Conservation (phyloP, 1,284 basidiomycete species). For the Vanrija humicola region DNA sequence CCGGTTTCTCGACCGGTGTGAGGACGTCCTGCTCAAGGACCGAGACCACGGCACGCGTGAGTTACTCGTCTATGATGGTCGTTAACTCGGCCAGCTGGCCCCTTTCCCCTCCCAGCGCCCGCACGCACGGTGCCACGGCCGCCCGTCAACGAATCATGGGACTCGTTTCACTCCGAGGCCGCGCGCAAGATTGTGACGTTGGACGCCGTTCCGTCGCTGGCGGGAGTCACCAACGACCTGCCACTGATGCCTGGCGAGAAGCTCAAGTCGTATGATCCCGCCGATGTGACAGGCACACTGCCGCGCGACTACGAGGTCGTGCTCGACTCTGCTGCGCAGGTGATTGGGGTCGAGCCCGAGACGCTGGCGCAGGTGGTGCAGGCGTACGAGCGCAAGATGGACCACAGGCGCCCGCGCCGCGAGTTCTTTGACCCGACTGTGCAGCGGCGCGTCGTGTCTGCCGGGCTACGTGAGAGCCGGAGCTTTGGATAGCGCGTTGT, state of each 20-base stretch:
- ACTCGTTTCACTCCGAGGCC: slow-evolving; percentile 14
- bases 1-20: slow-evolving; percentile 25
- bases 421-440: neutral
- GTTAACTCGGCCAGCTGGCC: slow-evolving; percentile 2
- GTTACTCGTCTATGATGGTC: neutral
- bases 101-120: slow-evolving; percentile 18
- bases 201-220: neutral
- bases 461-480: slow-evolving; percentile 5
- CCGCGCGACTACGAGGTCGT: slow-evolving; percentile 28
- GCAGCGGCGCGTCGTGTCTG: neutral
- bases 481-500: neutral
- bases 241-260: slow-evolving; percentile 39
- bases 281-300: slow-evolving; percentile 26
- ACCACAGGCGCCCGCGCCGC: slow-evolving; percentile 5
- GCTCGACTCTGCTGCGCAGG: slow-evolving; percentile 22
- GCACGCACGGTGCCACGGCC: neutral
- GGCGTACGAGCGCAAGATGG: slow-evolving; percentile 32
- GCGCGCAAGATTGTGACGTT: slow-evolving; percentile 1
- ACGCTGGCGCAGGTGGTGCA: slow-evolving; percentile 26
- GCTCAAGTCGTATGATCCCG: slow-evolving; percentile 23
- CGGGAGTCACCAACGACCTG: slow-evolving; percentile 17
- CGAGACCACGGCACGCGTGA: slow-evolving; percentile 12
- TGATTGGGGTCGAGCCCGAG: slow-evolving; percentile 24
- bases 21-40: slow-evolving; percentile 31
- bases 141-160: slow-evolving; percentile 18